Conservation (phyloP, 208 protist genomes). For the Sergeia podlipaevii region DNA sequence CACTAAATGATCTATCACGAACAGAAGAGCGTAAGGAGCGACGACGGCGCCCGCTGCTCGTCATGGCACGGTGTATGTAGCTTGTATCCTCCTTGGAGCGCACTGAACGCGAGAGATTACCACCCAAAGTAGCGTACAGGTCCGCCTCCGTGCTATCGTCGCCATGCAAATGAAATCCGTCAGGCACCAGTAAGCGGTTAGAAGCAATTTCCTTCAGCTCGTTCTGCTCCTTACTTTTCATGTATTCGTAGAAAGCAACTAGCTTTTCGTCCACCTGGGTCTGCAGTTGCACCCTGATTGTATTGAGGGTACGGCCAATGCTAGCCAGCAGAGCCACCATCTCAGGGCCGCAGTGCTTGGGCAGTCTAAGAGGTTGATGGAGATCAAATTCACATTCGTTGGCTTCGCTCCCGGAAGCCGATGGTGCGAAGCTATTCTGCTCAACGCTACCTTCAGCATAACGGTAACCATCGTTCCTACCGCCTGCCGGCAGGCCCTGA, state of each 20-base stretch:
- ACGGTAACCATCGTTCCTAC: not conserved
- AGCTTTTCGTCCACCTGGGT: slow-evolving; percentile 33
- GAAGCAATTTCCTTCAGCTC: slow-evolving; percentile 12
- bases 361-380: not conserved
- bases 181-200: slow-evolving; percentile 12
- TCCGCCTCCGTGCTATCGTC: too few relatives aligned
- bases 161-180: slow-evolving; percentile 10
- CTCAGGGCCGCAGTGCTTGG: slow-evolving; percentile 5
- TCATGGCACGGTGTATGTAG: too few relatives aligned
- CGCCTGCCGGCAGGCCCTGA: too few relatives aligned
- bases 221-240: slow-evolving; percentile 31
- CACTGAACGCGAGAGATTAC: too few relatives aligned
- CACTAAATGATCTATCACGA: too few relatives aligned
- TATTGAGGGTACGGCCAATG: slow-evolving; percentile 33
- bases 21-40: too few relatives aligned
- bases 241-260: slow-evolving; percentile 62
- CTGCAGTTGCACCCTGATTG: slow-evolving; percentile 17
- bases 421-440: not conserved
- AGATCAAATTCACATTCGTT: too few relatives aligned
- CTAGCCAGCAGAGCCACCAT: slow-evolving; percentile 18
- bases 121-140: too few relatives aligned
- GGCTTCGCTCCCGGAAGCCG: not conserved
- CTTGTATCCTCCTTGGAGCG: too few relatives aligned
- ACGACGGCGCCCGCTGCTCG: too few relatives aligned
- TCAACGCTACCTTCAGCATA: not conserved